phyloP scores from a whole-genome alignment of 129 eudicot genomes.

The Apium graveolens region DNA sequence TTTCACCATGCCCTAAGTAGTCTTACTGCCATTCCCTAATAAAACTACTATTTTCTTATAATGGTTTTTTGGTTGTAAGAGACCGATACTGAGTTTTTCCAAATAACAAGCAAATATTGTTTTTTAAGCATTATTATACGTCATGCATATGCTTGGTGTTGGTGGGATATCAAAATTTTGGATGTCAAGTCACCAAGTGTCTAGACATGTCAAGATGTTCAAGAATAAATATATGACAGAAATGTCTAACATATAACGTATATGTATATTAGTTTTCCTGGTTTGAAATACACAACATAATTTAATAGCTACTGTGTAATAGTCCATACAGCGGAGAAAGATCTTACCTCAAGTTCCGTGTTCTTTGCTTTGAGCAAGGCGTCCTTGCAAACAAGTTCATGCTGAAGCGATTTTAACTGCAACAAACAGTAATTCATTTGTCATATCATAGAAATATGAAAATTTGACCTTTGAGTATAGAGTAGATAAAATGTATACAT shows the following conservation, averaged over 20 bases:
- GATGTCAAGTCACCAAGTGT: not conserved
- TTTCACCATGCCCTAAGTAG: not conserved
- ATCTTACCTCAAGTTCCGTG: conserved; percentile 36
- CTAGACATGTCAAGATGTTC: not conserved
- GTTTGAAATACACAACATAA: not conserved
- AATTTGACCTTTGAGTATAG: not conserved
- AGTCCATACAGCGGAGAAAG: not conserved
- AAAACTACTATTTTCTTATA: not conserved
- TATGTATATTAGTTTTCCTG: not conserved
- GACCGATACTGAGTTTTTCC: not conserved
- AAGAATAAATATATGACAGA: not conserved
- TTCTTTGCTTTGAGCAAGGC: conserved; percentile 58
- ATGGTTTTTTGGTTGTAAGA: not conserved
- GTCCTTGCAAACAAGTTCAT: conserved; percentile 63
- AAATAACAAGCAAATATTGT: not conserved
- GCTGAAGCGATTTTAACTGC: conserved; percentile 61
- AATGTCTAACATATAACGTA: not conserved
- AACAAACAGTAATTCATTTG: conserved; percentile 11
- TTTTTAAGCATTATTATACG: not conserved
- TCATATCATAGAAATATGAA: not conserved
- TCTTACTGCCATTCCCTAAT: not conserved
- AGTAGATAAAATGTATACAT: not conserved
- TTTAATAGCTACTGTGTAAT: not conserved
- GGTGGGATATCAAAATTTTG: not conserved
- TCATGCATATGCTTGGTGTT: not conserved